Base-by-base conservation (phyloP, 352 stramenopile genomes). In the Globisporangium acanthophoron region DNA sequence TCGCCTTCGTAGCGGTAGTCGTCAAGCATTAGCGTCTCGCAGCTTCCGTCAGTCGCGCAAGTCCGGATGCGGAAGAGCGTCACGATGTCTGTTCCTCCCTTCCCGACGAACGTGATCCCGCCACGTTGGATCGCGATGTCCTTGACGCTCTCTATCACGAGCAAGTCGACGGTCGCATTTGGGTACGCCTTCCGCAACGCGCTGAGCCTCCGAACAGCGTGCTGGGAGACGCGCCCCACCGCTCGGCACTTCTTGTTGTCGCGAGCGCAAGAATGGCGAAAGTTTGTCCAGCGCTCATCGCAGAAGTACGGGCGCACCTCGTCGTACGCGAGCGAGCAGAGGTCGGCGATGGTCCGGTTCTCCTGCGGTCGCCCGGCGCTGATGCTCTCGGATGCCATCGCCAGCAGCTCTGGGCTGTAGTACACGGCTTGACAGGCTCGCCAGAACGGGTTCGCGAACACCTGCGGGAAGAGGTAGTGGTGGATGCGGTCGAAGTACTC, bases 1-100 rank as follows among this genome's bases (percentile, higher is more conserved):
- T 63, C 57, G n/a, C 50, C 50, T 46, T 63, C 57, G 49, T 58
- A 63, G 24, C 56, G 56, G 20, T 62, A 56, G 20, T 56, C 56
- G n/a, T 62, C 56, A 12, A 62, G 4, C 13, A 61, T 4, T 3
- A 12, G 3, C 2, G 54, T 59, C 15, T 39, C 33, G 5, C 55
- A 61, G 6, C 27, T 16, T 1, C 33, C 35, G 29, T 16, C 5
- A 4, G 11, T 4, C 15, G 35, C 29, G 56, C 56, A 62, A 1
- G 31, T 11, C 5, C 50, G 56, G 5, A 56, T 39, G 47, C 56
- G 56, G 5, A 62, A 35, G 47, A 62, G 3, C 40, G 56, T 62
- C 24, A 62, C 24, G 39, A 62, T 20, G 56, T 62, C 56, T 1
- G 11, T n/a, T 8, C 31, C 41, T 21, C 27, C 47, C 40, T 57